Evolutionary conservation across 306 rosid species (phyloP), one percentile per base, ranked within the genome.

Genomic region (Vigna mungo): DNA sequence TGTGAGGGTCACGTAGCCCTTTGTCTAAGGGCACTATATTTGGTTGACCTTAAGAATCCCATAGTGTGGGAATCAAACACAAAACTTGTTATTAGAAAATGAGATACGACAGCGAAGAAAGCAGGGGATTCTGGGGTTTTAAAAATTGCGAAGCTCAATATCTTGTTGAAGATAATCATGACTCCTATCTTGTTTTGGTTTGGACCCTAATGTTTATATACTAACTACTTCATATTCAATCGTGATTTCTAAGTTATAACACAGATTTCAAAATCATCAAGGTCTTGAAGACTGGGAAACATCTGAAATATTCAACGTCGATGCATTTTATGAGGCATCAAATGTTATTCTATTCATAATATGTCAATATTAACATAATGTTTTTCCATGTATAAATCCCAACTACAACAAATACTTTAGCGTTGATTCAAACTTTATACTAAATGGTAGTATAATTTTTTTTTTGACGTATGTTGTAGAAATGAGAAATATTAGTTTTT

Each of bases 41-140:
- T 81, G 78, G 64, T 80, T 84, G 75, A 81, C 72, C 71, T 61
- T 36, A 83, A 65, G 20, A 74, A 51, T 81, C 74, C 81, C 79
- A 72, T 71, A 15, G 10, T 20, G 16, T 80, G 27, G 70, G 80
- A 79, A 78, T 63, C 73, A 56, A 77, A 72, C n/a, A 3, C 54
- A 66, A 77, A 14, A 77, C 6, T 39, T 21, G 36, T 67, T 5
- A 43, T 70, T 65, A 20, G 34, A 74, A 44, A 43, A 74, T 70
- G 10, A 56, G 36, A 68, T 46, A 15, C 12, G 55, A 71, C 72
- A 74, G 82, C 84, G 65, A 23, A 27, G 37, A 60, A 63, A 44
- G 73, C 49, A 27, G 48, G 37, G 69, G 67, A 61, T 70, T 69
- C 46, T 58, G 56, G 54, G 48, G 76, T 20, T 59, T 74, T 53